A percentile compares a stretch with the other conserved stretches of the same genome.
Conservation (phyloP, 140 eudicot genomes). For the Senecio squalidus region DNA sequence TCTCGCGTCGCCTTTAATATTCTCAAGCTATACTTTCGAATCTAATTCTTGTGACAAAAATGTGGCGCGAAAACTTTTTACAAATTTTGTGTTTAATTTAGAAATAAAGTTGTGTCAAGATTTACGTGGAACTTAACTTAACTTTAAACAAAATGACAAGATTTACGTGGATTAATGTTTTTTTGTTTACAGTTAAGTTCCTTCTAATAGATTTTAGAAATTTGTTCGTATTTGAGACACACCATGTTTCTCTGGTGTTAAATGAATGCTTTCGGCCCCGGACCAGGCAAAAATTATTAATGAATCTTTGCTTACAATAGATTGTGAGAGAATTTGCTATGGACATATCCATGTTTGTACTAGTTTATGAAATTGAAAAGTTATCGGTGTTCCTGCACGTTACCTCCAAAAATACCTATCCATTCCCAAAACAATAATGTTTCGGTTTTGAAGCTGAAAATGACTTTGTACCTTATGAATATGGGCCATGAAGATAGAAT, state of each 20-base stretch:
- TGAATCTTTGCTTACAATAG: not conserved
- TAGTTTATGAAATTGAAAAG: not conserved
- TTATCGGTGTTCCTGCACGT: too few relatives aligned
- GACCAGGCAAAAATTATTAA: not conserved
- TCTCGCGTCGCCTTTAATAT: too few relatives aligned
- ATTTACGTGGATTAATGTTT: not conserved
- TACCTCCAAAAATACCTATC: too few relatives aligned
- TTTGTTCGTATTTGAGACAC: not conserved
- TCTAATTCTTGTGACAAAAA: too few relatives aligned
- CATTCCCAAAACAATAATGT: too few relatives aligned
- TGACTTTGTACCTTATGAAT: not conserved
- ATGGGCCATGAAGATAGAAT: slow-evolving; percentile 5
- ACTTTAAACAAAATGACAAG: too few relatives aligned
- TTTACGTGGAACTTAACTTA: too few relatives aligned
- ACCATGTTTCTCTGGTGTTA: not conserved
- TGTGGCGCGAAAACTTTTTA: too few relatives aligned
- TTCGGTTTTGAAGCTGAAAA: slow-evolving; percentile 8
- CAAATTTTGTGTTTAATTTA: too few relatives aligned
- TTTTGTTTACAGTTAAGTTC: not conserved
- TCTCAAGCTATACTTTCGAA: too few relatives aligned
- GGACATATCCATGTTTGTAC: not conserved
- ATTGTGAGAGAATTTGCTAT: not conserved
- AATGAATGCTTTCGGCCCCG: not conserved
- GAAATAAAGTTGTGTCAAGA: too few relatives aligned
- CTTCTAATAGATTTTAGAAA: not conserved